phyloP scores from a whole-genome alignment of 192 early-diverging fungal genomes.

The Coemansia sp. region DNA sequence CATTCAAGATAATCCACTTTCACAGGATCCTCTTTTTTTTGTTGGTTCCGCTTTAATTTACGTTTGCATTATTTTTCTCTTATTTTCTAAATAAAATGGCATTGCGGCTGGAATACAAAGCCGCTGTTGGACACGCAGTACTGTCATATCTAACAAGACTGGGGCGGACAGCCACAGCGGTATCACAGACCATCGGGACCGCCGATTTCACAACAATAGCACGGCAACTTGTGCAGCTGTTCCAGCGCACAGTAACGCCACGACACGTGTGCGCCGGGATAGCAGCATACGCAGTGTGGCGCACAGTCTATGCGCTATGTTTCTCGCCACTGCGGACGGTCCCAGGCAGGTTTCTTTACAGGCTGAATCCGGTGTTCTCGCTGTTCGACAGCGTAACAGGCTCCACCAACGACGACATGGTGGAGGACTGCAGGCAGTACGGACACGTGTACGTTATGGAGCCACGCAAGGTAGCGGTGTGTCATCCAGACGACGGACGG shows the following conservation, averaged over 20 bases:
- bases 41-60: too few relatives aligned
- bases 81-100: too few relatives aligned
- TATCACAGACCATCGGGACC: not conserved
- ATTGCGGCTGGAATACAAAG: not conserved
- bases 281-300: slow-evolving; percentile 6
- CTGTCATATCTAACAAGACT: not conserved
- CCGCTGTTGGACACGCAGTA: not conserved
- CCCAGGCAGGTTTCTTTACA: slow-evolving; percentile 24
- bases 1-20: too few relatives aligned
- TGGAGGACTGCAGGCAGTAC: slow-evolving; percentile 14
- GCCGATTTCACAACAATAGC: not conserved
- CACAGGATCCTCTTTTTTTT: too few relatives aligned
- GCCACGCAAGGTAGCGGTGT: slow-evolving; percentile 29
- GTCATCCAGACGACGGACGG: slow-evolving; percentile 37
- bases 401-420: slow-evolving; percentile 32
- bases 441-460: slow-evolving; percentile 36
- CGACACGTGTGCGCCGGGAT: slow-evolving; percentile 1
- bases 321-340: slow-evolving; percentile 33
- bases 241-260: not conserved
- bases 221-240: not conserved
- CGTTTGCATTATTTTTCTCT: too few relatives aligned
- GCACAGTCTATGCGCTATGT: slow-evolving; percentile 6
- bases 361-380: slow-evolving; percentile 20
- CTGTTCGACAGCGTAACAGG: slow-evolving; percentile 9
- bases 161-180: too few relatives aligned